Conservation (phyloP, 2,329 filamentous ascomycete species). For the Aspergillus eucalypticola region DNA sequence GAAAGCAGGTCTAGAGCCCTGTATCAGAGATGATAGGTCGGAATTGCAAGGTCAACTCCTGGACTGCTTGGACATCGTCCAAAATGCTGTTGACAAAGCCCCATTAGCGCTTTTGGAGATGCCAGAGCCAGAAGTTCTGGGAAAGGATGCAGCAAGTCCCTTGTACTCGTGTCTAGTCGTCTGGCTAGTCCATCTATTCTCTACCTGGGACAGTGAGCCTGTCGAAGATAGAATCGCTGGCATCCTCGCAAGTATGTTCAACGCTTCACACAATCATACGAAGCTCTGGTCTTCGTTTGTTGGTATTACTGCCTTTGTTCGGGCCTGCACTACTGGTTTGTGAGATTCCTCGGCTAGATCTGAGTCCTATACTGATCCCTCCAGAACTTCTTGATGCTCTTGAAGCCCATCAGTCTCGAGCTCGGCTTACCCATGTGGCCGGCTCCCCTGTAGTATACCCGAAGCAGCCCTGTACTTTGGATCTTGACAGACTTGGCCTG, state of each 20-base stretch:
- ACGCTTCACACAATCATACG: constrained; percentile 35
- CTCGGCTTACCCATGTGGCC: constrained; percentile 6
- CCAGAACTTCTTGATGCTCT: constrained; percentile 50
- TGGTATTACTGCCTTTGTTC: constrained; percentile 35
- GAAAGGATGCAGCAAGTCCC: constrained; percentile 48
- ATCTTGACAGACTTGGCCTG: constrained; percentile 35
- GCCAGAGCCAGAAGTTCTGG: constrained; percentile 61
- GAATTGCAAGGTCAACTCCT: constrained; percentile 48
- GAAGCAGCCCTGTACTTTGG: constrained; percentile 28
- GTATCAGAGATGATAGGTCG: constrained; percentile 61
- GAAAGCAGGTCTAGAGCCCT: constrained; percentile 70
- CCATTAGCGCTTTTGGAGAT: constrained; percentile 66
- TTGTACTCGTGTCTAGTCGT: constrained; percentile 58
- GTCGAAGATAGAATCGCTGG: constrained; percentile 43
- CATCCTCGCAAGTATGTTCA: constrained; percentile 37
- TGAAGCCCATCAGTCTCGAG: constrained; percentile 32
- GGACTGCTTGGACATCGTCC: constrained; percentile 76
- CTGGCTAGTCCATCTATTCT: constrained; percentile 52
- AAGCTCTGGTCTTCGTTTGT: constrained; percentile 31
- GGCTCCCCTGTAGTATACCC: constrained; percentile 30
- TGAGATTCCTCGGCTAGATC: constrained; percentile 13
- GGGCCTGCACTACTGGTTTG: constrained; percentile 41
- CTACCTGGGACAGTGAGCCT: constrained; percentile 41
- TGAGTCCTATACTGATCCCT: constrained; percentile 18
- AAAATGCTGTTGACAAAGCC: constrained; percentile 71